A percentile compares a stretch with the other conserved stretches of the same genome.
These are phyloP conservation scores for Amaranthus tricolor DNA, from an alignment of 179 eudicot genomes.

Conservation along the genomic window DNA sequence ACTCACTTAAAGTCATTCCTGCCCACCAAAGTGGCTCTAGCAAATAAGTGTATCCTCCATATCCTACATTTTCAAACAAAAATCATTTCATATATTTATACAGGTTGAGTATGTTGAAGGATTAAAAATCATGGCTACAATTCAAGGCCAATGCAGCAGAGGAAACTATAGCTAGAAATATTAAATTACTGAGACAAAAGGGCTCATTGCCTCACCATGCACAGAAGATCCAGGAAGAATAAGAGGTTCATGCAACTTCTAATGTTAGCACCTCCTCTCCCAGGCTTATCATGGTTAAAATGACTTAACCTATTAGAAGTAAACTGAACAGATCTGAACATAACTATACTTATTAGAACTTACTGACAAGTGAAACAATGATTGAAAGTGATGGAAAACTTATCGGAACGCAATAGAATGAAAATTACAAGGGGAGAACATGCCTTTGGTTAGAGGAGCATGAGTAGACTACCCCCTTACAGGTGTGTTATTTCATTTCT, in stretches of 20 bases:
- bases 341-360: too few relatives aligned
- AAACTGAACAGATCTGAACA: too few relatives aligned
- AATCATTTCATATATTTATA: neutral
- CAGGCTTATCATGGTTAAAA: too few relatives aligned
- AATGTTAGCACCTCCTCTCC: neutral
- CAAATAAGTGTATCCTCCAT: slow-evolving; percentile 84
- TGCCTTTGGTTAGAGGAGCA: too few relatives aligned
- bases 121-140: neutral
- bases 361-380: too few relatives aligned
- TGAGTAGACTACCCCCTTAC: slow-evolving; percentile 4
- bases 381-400: too few relatives aligned
- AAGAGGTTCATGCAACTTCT: neutral
- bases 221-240: neutral
- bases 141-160: neutral
- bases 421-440: neutral
- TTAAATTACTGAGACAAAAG: neutral
- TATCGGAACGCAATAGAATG: neutral
- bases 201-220: neutral
- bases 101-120: neutral
- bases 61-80: slow-evolving; percentile 41
- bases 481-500: slow-evolving; percentile 1
- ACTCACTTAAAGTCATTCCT: slow-evolving; percentile 83
- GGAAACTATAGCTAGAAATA: neutral
- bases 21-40: slow-evolving; percentile 97
- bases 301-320: too few relatives aligned